Conservation (phyloP, 176 grass and related monocot species). For the Juncus effusus region DNA sequence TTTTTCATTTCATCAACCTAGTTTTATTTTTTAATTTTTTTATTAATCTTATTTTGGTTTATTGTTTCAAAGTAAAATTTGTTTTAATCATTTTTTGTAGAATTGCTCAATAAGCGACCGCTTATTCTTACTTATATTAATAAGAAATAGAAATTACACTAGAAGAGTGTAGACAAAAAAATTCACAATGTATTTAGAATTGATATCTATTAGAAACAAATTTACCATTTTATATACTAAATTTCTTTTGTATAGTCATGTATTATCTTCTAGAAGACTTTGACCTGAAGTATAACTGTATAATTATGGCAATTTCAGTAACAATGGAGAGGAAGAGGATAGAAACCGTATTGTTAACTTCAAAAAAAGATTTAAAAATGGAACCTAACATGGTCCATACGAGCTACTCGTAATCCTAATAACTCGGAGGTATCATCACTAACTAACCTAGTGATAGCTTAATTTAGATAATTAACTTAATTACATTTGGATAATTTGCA, state of each 20-base stretch:
- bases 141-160: too few species aligned
- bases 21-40: too few species aligned
- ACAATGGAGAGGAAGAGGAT: neutral
- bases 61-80: too few species aligned
- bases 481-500: neutral
- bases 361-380: neutral
- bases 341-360: neutral
- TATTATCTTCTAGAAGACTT: neutral
- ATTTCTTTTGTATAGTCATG: neutral
- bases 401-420: slow-evolving; percentile 31
- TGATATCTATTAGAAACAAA: neutral
- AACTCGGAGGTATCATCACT: neutral
- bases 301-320: too few species aligned
- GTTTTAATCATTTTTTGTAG: too few species aligned
- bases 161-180: too few species aligned
- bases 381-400: slow-evolving; percentile 51
- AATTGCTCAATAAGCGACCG: too few species aligned
- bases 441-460: neutral
- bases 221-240: neutral
- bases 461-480: neutral
- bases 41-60: too few species aligned
- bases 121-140: too few species aligned
- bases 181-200: too few species aligned
- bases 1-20: slow-evolving; percentile 1
- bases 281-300: too few species aligned